Evolutionary conservation across 1,139 yeast genomes (phyloP), one percentile per base, ranked within the genome.

Genomic region (Pichia sp.): DNA sequence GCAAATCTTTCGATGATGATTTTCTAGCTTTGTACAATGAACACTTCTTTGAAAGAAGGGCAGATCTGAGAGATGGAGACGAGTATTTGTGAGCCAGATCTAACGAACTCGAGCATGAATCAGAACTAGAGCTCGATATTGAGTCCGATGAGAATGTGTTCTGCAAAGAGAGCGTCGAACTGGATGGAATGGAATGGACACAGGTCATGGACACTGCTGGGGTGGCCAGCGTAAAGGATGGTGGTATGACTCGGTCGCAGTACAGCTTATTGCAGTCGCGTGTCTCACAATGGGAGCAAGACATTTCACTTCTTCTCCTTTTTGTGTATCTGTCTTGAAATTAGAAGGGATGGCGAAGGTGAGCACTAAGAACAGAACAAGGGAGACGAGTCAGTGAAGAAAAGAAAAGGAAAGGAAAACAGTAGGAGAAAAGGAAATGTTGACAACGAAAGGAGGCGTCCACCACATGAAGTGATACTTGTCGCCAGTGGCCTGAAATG

Each of bases 21-120:
- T 50, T 50, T 29, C 52, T 43, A 24, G 29, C 42, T 20, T 48
- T 55, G 20, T 49, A 55, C 7, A 46, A 41, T 7, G 58, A 33
- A 12, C 30, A 27, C n/a, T 49, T 52, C 41, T 55, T 57, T 2
- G 59, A 45, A 9, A 29, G 16, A 9, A 57, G 7, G 7, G 42
- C 51, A 12, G 49, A 56, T 24, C 54, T 66, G 0, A 56, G 59
- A 6, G 62, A 66, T 10, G 67, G 71, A 4, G 52, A 45, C 10
- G 42, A n/a, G 24, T 42, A 6, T 16, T 44, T 44, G 36, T 24
- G 31, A 9, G 10, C 14, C 3, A 20, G 16, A 12, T 42, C 31
- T 20, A 20, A 17, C 17, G 17, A 14, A 38, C 41, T 38, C 7
- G 17, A 38, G 7, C 41, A 14, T 17, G 17, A 38, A 17, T 38